Evolutionary conservation across 148 eudicot genomes (phyloP).

Genomic region (Hydrangea macrophylla): DNA sequence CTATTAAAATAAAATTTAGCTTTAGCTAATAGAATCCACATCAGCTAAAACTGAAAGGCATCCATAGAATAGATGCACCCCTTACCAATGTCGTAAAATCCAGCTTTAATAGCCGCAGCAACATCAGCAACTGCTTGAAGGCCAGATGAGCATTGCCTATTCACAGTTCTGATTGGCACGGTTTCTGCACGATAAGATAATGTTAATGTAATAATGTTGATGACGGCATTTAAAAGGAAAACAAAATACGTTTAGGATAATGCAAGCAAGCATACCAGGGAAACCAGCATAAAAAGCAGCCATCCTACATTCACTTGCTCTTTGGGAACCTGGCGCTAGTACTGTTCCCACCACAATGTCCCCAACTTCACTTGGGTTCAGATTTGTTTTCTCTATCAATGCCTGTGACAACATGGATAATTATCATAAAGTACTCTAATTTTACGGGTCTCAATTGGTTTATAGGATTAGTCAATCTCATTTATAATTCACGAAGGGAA

Average conservation of each 20-base stretch:
- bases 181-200: conserved; percentile 45
- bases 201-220: not conserved
- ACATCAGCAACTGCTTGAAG: conserved; percentile 99
- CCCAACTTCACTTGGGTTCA: conserved; percentile 92
- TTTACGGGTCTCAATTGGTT: too few species aligned
- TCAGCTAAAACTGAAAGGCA: not conserved
- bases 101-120: conserved; percentile 98
- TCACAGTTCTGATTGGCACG: conserved; percentile 90
- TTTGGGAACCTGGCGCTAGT: conserved; percentile 84
- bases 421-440: not conserved
- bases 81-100: conserved; percentile 95
- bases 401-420: conserved; percentile 44
- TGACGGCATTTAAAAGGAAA: not conserved
- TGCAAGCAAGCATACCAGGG: conserved; percentile 54
- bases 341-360: conserved; percentile 96
- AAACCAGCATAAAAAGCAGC: conserved; percentile 98
- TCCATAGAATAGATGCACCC: not conserved
- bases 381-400: conserved; percentile 82
- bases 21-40: not conserved
- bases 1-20: not conserved
- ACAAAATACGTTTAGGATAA: conserved; percentile 4
- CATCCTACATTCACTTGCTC: conserved; percentile 95
- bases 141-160: conserved; percentile 98
- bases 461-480: too few species aligned
- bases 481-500: not conserved